These are phyloP conservation scores for Spathaspora girioi DNA, from an alignment of 805 yeast genomes.

Conservation along the genomic window DNA sequence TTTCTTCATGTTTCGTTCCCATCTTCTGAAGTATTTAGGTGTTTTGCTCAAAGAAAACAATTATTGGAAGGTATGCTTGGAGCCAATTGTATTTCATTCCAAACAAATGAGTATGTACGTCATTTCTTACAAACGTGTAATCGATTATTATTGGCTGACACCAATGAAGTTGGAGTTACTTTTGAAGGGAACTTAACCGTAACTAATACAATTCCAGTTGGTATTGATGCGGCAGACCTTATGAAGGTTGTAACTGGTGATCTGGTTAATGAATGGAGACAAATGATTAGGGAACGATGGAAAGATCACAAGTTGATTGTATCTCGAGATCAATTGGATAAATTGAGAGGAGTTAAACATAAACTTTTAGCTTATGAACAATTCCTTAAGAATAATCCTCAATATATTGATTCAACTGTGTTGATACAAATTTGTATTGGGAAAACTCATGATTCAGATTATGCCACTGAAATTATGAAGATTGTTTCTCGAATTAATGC, in stretches of 20 bases:
- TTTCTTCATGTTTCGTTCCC: conserved; percentile 95
- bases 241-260: conserved; percentile 41
- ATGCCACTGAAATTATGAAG: conserved; percentile 69
- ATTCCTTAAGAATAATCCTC: conserved; percentile 70
- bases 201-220: conserved; percentile 66
- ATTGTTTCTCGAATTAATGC: conserved; percentile 87
- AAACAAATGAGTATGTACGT: conserved; percentile 87
- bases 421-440: conserved; percentile 79
- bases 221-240: conserved; percentile 68
- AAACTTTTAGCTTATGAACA: conserved; percentile 83
- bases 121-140: conserved; percentile 92
- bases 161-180: conserved; percentile 57
- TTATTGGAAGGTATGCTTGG: conserved; percentile 83
- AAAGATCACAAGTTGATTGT: conserved; percentile 65
- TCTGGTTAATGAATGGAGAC: conserved; percentile 62
- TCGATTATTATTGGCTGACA: conserved; percentile 78
- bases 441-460: conserved; percentile 49
- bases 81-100: conserved; percentile 84
- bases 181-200: conserved; percentile 56
- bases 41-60: conserved; percentile 81
- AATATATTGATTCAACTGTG: conserved; percentile 62
- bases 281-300: conserved; percentile 78
- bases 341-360: conserved; percentile 82
- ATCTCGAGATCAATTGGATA: conserved; percentile 84
- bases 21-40: conserved; percentile 89